A percentile compares a stretch with the other conserved stretches of the same genome.
phyloP scores from a whole-genome alignment of 1,139 yeast species.

The Debaryomyces robertsiae region DNA sequence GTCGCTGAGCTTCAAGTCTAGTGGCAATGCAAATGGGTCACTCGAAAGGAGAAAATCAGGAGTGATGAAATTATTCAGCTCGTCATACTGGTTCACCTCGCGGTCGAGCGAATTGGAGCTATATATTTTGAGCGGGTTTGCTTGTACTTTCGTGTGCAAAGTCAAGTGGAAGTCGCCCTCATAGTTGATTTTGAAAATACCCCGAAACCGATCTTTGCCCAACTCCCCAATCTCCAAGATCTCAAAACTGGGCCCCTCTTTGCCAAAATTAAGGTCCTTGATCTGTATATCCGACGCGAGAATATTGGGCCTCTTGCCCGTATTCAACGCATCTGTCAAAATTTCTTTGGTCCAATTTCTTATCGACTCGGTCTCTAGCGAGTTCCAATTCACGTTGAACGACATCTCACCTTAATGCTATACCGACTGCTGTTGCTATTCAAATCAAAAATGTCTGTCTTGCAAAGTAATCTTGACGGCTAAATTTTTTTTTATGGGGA shows the following conservation, averaged over 20 bases:
- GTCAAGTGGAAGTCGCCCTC: slow-evolving; percentile 81
- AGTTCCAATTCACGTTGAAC: slow-evolving; percentile 77
- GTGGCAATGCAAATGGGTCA: slow-evolving; percentile 74
- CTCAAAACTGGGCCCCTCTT: slow-evolving; percentile 76
- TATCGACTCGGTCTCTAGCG: slow-evolving; percentile 71
- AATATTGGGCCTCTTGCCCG: slow-evolving; percentile 73
- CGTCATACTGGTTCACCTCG: slow-evolving; percentile 28
- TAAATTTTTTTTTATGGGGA: slow-evolving; percentile 1
- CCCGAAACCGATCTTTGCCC: slow-evolving; percentile 77
- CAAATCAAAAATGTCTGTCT: too few relatives aligned
- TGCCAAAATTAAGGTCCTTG: slow-evolving; percentile 76
- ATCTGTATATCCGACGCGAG: slow-evolving; percentile 74
- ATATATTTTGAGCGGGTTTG: slow-evolving; percentile 77
- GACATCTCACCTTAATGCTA: slow-evolving; percentile 51
- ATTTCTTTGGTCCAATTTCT: slow-evolving; percentile 68
- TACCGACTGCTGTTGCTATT: too few relatives aligned
- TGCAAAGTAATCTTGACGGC: neutral
- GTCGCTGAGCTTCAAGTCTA: slow-evolving; percentile 73
- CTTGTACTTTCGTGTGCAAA: slow-evolving; percentile 80
- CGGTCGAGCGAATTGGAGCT: slow-evolving; percentile 49
- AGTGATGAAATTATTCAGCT: slow-evolving; percentile 48
- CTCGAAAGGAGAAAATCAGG: slow-evolving; percentile 71
- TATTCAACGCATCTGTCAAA: slow-evolving; percentile 75
- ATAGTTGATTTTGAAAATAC: slow-evolving; percentile 80
- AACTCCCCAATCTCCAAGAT: slow-evolving; percentile 85